Evolutionary conservation across 2,329 filamentous ascomycete species (phyloP), one percentile per base, ranked within the genome.

Genomic region (Pleurostoma richardsiae): DNA sequence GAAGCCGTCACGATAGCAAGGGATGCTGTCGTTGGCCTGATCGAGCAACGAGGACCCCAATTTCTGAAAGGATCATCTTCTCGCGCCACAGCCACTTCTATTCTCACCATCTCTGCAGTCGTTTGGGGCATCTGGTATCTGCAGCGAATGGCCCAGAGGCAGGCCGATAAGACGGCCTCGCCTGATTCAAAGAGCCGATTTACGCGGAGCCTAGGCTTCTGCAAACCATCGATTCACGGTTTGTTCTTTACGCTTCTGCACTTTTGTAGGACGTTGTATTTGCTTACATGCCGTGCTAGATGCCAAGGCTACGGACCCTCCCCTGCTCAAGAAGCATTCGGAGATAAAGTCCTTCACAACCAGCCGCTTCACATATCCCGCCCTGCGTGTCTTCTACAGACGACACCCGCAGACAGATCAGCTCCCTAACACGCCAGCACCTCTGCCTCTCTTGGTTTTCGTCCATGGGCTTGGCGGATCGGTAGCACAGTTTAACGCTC

Each of bases 381-480:
- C 77, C 30, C 77, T 97, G 52, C 83, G 92, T 47, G 83, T 91
- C 40, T 96, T 97, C 65, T 91, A 86, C 67, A 81, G 86, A 47
- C 80, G 81, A 46, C 94, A 96, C 66, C 79, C 83, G 26, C 90
- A 96, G 59, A 82, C 85, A n/a, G 80, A 84, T 49, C 88, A 94
- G 63, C 76, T 97, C 4, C 90, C 89, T 3, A 77, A 73, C 39
- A 76, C 83, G 51, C 88, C 89, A 1, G 76, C 79, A 1, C 84
- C 88, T 0, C 69, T 96, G 8, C 94, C 94, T 1, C 70, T 99
- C 7, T 71, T 97, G 4, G 90, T 97, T 40, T 96, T 95, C 61
- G 76, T 97, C 48, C 94, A 97, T 60, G 94, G 94, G 2, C 76
- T 97, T 7, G 94, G 92, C n/a, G 94, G 94, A 42, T 95, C 89